These are phyloP conservation scores for Geotrichum siamense DNA, from an alignment of 1,139 yeast species.

Conservation along the genomic window DNA sequence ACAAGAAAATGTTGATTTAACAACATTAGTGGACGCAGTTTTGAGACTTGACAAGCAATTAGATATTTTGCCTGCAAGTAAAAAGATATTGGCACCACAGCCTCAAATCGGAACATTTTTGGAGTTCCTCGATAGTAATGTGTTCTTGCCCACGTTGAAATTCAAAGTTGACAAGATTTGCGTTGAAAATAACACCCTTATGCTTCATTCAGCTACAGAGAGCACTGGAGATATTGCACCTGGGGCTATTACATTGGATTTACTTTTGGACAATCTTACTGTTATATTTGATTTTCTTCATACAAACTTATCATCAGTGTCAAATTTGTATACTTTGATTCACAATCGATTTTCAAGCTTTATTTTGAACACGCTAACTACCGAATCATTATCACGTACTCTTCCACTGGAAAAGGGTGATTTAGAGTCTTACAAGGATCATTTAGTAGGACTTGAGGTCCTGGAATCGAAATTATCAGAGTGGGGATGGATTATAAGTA, in stretches of 20 bases:
- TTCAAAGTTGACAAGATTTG: conserved; percentile 11
- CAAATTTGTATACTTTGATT: conserved; percentile 20
- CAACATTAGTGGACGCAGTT: conserved; percentile 19
- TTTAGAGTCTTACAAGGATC: conserved; percentile 24
- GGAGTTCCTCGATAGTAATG: conserved; percentile 20
- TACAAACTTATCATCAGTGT: conserved; percentile 17
- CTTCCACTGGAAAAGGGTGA: conserved; percentile 24
- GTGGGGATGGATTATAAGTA: conserved; percentile 16
- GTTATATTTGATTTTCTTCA: conserved; percentile 23
- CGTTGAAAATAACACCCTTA: background rate
- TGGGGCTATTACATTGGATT: conserved; percentile 10
- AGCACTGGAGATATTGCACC: background rate
- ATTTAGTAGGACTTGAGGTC: conserved; percentile 19
- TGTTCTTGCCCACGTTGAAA: conserved; percentile 23
- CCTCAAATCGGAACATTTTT: conserved; percentile 23
- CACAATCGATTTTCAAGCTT: conserved; percentile 24
- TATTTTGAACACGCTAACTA: conserved; percentile 21
- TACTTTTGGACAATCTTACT: conserved; percentile 19
- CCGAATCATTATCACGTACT: conserved; percentile 22
- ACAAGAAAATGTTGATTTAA: conserved; percentile 11
- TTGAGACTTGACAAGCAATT: conserved; percentile 21
- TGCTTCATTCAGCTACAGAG: too few species aligned
- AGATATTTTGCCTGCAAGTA: conserved; percentile 12
- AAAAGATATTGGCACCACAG: conserved; percentile 13
- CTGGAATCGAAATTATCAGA: conserved; percentile 10